Base-by-base conservation (phyloP, 2,329 filamentous ascomycete genomes). In the Cladosporium sp. region DNA sequence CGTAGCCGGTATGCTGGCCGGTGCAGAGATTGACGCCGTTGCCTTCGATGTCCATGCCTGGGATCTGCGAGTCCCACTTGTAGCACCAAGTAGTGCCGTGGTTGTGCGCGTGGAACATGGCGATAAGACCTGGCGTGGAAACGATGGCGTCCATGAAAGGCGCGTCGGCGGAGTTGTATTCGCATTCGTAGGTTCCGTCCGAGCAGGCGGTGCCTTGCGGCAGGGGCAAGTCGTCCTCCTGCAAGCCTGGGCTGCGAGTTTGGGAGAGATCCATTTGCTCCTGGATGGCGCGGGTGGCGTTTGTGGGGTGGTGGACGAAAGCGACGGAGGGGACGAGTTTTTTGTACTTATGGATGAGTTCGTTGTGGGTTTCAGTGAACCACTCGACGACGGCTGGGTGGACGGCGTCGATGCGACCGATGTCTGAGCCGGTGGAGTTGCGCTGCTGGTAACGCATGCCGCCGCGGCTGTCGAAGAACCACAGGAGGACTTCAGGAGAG, bases 381-480 rank as follows among this genome's bases (percentile, higher is more conserved):
- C 75, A 78, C 7, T 67, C 51, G 2, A 71, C 68, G 4, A 70
- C 72, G 38, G 63, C 67, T n/a, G 64, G 57, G 52, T 74, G 66
- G 7, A 78, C 73, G 69, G 71, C 77, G 39, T 74, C 65, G 3
- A 64, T 64, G 32, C 69, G 65, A 6, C 60, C 56, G 12, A 67
- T 57, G 15, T 57, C 52, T 8, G 61, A 50, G 18, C 62, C 62
- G 6, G 51, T 19, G 4, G 56, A 41, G 22, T 62, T 51, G 1
- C 55, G 56, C 18, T 75, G 54, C 40, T 69, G 73, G 57, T 74
- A 80, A 43, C 71, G 69, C 43, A 71, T 69, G 5, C 82, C 82
- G 33, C 83, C 83, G n/a, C 78, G 73, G 49, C 74, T 79, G 59
- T 88, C 85, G 58, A 89, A 87, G 67, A 88, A 88, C 82, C 83